Base-by-base conservation (phyloP, 495 filamentous ascomycete species). In the Xylaria acuta region DNA sequence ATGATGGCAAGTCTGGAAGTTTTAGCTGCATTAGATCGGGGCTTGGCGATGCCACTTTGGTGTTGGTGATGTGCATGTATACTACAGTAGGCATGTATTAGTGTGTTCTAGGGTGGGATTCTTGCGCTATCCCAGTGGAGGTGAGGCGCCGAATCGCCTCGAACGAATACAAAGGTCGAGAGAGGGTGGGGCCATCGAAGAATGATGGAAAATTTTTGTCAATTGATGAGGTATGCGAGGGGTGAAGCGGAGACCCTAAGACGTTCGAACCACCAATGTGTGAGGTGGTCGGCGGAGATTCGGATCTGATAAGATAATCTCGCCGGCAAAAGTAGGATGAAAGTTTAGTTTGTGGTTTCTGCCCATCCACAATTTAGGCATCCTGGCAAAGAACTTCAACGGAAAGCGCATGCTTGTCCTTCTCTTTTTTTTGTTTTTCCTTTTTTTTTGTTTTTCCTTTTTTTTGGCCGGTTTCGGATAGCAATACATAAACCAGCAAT, bases 1-100 rank as follows among this genome's bases (percentile, higher is more conserved):
- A 67, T 76, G 72, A 56, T 70, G 71, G 74, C 66, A 70, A 36
- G 63, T 58, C 66, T 41, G 58, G 64, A 72, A 64, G 22, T 32
- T 41, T 41, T 51, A 64, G 45, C 27, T 51, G 63, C 60, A 60
- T 72, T 67, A 69, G 72, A 56, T 70, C 27, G 58, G 64, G 68
- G 56, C 72, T 76, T 76, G 74, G 76, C 70, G 8, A 67, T 47
- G 5, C 30, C 43, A 49, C 5, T 14, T 25, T 49, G 20, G 67
- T 38, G 66, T 32, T 69, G 51, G 30, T 36, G 56, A 36, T 36
- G 56, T 32, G 20, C 32, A 36, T 60, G 58, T 38, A 8, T 14
- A 49, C n/a, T n/a, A n/a, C n/a, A n/a, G n/a, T n/a, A 9, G 32
- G 16, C 16, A 22, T 20, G 58, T 60, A 38, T 60, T 12, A 38